Conservation (phyloP, 2,329 filamentous ascomycete genomes). For the Pleomassaria siparia region DNA sequence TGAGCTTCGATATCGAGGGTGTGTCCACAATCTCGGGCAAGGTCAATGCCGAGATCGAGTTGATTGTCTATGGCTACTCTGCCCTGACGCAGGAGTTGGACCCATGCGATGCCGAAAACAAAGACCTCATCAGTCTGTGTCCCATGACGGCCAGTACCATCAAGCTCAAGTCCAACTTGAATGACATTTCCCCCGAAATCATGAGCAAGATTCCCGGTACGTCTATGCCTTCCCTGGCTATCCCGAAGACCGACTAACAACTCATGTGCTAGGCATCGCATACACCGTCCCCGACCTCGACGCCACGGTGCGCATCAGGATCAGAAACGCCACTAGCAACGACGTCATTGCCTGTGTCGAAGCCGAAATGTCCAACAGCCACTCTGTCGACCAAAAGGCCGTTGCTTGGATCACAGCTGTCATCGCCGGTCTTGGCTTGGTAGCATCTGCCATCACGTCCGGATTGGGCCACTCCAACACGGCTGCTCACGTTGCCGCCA, state of each 20-base stretch:
- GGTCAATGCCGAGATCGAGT: slow-evolving; percentile 73
- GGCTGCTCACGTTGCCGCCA: slow-evolving; percentile 89
- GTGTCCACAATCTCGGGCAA: slow-evolving; percentile 82
- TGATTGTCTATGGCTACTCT: slow-evolving; percentile 81
- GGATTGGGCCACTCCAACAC: slow-evolving; percentile 91
- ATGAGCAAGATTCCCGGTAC: slow-evolving; percentile 68
- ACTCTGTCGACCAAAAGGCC: slow-evolving; percentile 84
- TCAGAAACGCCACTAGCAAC: slow-evolving; percentile 68
- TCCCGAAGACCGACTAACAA: slow-evolving; percentile 18
- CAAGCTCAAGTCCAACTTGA: slow-evolving; percentile 70
- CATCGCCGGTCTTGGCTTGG: slow-evolving; percentile 79
- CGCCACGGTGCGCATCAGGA: slow-evolving; percentile 77
- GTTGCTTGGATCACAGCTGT: slow-evolving; percentile 90
- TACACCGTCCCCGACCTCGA: slow-evolving; percentile 91
- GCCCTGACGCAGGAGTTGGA: slow-evolving; percentile 69
- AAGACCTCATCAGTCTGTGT: slow-evolving; percentile 72
- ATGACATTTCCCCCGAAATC: slow-evolving; percentile 55
- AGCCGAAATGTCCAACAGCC: slow-evolving; percentile 83
- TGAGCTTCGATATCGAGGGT: slow-evolving; percentile 74
- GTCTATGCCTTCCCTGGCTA: slow-evolving; percentile 13
- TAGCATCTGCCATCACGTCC: slow-evolving; percentile 85
- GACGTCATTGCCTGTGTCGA: slow-evolving; percentile 81
- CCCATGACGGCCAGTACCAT: slow-evolving; percentile 88
- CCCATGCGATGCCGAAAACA: slow-evolving; percentile 64
- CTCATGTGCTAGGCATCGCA: slow-evolving; percentile 62